These are phyloP conservation scores for Castanopsis chinensis DNA, from an alignment of 306 rosid species.

Conservation along the genomic window DNA sequence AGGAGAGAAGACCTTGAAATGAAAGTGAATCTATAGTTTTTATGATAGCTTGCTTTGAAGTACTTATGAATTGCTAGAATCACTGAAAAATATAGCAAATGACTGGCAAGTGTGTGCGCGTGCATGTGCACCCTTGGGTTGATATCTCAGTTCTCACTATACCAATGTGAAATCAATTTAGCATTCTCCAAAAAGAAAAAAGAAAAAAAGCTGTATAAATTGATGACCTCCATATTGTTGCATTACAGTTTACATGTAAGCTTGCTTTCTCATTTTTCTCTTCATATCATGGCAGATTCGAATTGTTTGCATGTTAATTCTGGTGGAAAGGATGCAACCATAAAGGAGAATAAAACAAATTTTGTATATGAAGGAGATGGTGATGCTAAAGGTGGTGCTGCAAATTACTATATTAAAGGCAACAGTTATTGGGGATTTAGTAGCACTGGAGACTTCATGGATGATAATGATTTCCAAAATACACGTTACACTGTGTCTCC, in stretches of 20 bases:
- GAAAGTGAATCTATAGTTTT: background rate
- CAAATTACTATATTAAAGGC: background rate
- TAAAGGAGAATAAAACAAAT: constrained; percentile 8
- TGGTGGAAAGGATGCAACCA: background rate
- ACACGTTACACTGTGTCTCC: background rate
- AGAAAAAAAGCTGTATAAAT: background rate
- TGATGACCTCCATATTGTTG: background rate
- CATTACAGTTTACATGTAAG: background rate
- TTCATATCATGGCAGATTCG: background rate
- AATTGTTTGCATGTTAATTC: background rate
- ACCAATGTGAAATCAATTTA: background rate
- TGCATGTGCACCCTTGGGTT: background rate
- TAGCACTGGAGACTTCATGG: constrained; percentile 44
- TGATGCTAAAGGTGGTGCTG: constrained; percentile 32
- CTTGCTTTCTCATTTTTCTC: constrained; percentile 11
- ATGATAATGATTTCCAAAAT: constrained; percentile 31
- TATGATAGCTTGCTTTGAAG: background rate
- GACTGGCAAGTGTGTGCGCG: background rate
- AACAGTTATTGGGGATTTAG: constrained; percentile 38
- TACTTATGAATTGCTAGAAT: background rate
- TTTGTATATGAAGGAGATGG: constrained; percentile 31
- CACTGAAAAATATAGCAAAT: background rate
- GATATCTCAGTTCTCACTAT: background rate
- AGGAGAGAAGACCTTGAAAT: background rate
- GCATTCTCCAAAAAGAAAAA: too few species aligned